Base-by-base conservation (phyloP, 768 basidiomycete species). In the Collybia mongolica region DNA sequence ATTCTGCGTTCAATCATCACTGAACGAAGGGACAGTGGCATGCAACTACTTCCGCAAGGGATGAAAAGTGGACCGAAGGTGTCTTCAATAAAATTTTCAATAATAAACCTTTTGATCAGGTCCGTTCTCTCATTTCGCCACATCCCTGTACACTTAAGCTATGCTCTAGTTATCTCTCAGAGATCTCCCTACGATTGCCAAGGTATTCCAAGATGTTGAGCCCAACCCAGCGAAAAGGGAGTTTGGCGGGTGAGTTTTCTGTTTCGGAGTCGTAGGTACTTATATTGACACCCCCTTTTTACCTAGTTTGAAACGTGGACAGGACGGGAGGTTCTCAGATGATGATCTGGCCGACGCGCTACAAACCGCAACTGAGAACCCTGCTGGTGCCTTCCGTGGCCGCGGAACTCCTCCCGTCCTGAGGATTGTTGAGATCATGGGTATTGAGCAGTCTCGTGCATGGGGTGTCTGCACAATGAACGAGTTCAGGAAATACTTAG, bases 391-490 rank as follows among this genome's bases (percentile, higher is more conserved):
- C 12, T 80, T 72, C 62, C 61, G 77, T 23, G 80, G 73, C 17
- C 73, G 74, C 2, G 75, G 76, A 3, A 76, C 75, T 0, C 79
- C 81, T 0, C 61, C 59, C 2, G 73, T 71, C 3, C 58, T 84
- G 54, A 63, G 77, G 12, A 60, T 81, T 39, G 69, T 83, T 22
- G 83, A 85, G 59, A 75, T 82, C 14, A 65, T 83, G 67, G 77
- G 75, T 1, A 83, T 85, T 36, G 62, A 70, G 41, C 81, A 82
- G 62, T 73, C 77, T 2, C 64, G 83, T 39, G 54, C 54, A 5
- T 84, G 82, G 82, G 82, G 82, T 26, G 71, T 76, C 1, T 79
- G 79, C 57, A 74, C 77, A 3, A 72, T 81, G 72, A 83, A 82
- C 49, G 79, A 81, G 60, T 82, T 81, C 63, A 67, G 80, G 39